phyloP scores from a whole-genome alignment of 2,329 filamentous ascomycete genomes.

The Paraphoma sp. region DNA sequence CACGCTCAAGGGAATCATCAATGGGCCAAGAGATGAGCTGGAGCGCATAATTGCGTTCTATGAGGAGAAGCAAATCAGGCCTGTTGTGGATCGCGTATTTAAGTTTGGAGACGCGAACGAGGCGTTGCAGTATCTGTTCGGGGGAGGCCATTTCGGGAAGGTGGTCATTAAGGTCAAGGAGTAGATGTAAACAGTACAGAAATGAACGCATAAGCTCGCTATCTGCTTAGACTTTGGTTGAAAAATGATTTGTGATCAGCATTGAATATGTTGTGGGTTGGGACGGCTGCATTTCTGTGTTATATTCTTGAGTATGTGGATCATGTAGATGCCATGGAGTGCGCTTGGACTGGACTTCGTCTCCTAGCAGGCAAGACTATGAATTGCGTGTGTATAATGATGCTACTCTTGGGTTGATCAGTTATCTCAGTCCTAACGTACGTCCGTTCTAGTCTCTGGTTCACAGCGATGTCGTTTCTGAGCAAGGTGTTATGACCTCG shows the following conservation, averaged over 20 bases:
- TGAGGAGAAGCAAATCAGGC: constrained; percentile 48
- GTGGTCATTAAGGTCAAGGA: constrained; percentile 43
- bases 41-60: constrained; percentile 54
- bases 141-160: constrained; percentile 50
- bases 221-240: background rate
- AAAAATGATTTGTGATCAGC: background rate
- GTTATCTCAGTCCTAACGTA: too few species aligned
- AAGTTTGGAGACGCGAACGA: constrained; percentile 42
- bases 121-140: constrained; percentile 37
- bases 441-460: too few species aligned
- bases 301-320: too few species aligned
- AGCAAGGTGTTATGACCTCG: too few species aligned
- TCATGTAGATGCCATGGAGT: too few species aligned
- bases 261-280: background rate
- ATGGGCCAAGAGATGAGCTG: constrained; percentile 65
- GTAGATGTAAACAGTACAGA: background rate
- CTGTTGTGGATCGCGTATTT: constrained; percentile 51
- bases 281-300: too few species aligned
- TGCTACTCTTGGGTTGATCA: too few species aligned
- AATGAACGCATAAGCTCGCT: background rate
- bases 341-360: too few species aligned
- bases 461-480: too few species aligned
- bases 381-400: too few species aligned
- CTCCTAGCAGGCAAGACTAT: too few species aligned
- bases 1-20: constrained; percentile 65